Base-by-base conservation (phyloP, 2,329 filamentous ascomycete genomes). In the Talaromyces sp. region DNA sequence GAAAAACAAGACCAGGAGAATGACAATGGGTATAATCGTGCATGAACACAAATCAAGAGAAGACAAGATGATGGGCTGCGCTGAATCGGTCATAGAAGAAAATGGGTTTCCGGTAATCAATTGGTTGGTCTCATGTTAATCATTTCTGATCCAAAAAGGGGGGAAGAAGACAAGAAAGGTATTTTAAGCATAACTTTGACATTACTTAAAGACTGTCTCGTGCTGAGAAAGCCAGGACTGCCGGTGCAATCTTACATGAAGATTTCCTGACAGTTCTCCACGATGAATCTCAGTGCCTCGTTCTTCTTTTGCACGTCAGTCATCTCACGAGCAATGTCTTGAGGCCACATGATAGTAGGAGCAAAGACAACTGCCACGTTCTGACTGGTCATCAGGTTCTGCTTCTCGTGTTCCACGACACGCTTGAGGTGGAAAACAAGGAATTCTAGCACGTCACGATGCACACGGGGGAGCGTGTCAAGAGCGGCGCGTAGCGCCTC, bases 331-430 rank as follows among this genome's bases (percentile, higher is more conserved):
- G 96, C 91, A 63, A 98, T 84, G 69, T 89, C 93, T 71, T 87
- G 83, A 60, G 96, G 92, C 67, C 93, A 86, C 91, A 99, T 96
- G 68, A 99, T 96, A 0, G 95, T 99, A 8, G 95, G 95, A 9
- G 95, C 95, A 73, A 99, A 99, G 41, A 99, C 95, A 49, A 99
- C 95, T 3, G 95, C 92, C 63, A 98, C 79, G 72, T 99, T 99
- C 77, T 96, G 90, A 60, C 93, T 90, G 26, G 91, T 96, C 95
- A 99, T 99, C 74, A 97, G 76, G 71, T 98, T 98, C 73, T 96
- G 89, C 43, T 84, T 84, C 72, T 96, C 89, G 65, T 90, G 86
- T 67, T 87, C 82, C 61, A 96, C 90, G 43, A 99, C 93, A 62
- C 92, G 86, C 66, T 88, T 89, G 67, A 99, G 83, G 79, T 99